Evolutionary conservation across 768 basidiomycete genomes (phyloP), one percentile per base, ranked within the genome.

Genomic region (Kondoa subrosea): DNA sequence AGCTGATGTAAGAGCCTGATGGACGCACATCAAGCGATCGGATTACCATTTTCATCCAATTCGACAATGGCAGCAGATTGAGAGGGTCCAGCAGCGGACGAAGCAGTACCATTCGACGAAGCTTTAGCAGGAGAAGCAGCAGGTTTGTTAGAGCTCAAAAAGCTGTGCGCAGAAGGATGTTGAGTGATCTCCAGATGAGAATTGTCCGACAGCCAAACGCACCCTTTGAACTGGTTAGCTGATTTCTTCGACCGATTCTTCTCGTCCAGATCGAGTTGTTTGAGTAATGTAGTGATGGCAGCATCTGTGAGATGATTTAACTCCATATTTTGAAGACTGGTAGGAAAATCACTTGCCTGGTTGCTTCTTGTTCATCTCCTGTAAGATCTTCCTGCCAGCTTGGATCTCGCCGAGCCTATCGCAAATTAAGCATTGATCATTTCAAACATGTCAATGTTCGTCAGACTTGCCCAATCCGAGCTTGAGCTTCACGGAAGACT

Each of bases 371-470:
- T 63, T 27, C 27, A 63, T 17, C 16, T 63, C 61, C 8, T 30
- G 30, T 27, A 63, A 32, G 26, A 63, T 17, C n/a, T n/a, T 27
- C 61, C 34, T 63, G 61, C 61, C 61, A 63, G 61, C 61, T 33
- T 63, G 61, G 61, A 63, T 33, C 61, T 63, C 61, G 61, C 61
- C 61, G 16, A 63, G n/a, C 15, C 61, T 63, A 32, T 15, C 21
- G 58, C 29, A 12, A 25, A 8, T 14, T 4, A 14, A 12, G 30
- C 21, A 25, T 14, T 59, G 8, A 59, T 12, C 58, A 3, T 27
- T 27, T 3, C 3, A 31, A 32, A 63, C 40, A 50, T 8, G 12
- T 21, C 8, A 50, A 50, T 21, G 40, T 21, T 8, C 8, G 21
- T 50, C 40, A 8, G 12, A 27, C 30, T n/a, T 32, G n/a, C 61